A percentile compares a stretch with the other conserved stretches of the same genome.
Conservation (phyloP, 1,284 basidiomycete genomes). For the Kwoniella shivajii region DNA sequence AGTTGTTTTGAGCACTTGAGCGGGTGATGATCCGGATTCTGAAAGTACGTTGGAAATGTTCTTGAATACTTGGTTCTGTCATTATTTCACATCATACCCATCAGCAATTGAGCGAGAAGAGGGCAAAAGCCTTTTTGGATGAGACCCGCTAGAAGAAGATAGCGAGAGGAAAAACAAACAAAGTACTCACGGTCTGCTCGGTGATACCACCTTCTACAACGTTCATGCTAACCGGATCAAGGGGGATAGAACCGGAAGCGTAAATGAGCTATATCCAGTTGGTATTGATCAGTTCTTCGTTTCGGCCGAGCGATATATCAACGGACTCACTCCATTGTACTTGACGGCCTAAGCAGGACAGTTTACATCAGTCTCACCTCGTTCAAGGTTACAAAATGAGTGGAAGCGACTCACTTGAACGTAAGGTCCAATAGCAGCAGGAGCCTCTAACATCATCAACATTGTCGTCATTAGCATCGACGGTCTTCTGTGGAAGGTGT, state of each 20-base stretch:
- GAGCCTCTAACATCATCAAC: constrained; percentile 63
- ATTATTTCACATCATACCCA: not conserved
- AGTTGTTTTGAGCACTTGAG: constrained; percentile 82
- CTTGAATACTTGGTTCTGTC: constrained; percentile 71
- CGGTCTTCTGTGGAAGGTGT: not conserved
- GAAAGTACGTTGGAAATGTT: constrained; percentile 84
- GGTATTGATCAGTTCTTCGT: not conserved
- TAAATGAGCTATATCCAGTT: constrained; percentile 64
- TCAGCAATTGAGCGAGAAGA: not conserved
- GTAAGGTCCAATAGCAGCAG: constrained; percentile 87
- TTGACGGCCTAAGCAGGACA: constrained; percentile 69
- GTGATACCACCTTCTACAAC: constrained; percentile 78
- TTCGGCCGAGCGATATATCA: not conserved
- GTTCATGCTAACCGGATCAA: constrained; percentile 73
- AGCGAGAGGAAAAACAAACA: not conserved
- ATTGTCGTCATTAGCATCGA: not conserved
- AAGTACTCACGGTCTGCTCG: constrained; percentile 66
- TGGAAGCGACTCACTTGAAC: constrained; percentile 54
- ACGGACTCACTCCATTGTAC: constrained; percentile 65
- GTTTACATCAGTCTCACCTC: not conserved
- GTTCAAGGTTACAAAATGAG: not conserved
- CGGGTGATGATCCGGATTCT: constrained; percentile 73
- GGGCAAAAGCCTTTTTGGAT: not conserved
- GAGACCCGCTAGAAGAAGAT: not conserved
- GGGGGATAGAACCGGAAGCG: constrained; percentile 84